Evolutionary conservation across 495 filamentous ascomycete species (phyloP), one percentile per base, ranked within the genome.

Genomic region (Lasiosphaeris hirsuta): DNA sequence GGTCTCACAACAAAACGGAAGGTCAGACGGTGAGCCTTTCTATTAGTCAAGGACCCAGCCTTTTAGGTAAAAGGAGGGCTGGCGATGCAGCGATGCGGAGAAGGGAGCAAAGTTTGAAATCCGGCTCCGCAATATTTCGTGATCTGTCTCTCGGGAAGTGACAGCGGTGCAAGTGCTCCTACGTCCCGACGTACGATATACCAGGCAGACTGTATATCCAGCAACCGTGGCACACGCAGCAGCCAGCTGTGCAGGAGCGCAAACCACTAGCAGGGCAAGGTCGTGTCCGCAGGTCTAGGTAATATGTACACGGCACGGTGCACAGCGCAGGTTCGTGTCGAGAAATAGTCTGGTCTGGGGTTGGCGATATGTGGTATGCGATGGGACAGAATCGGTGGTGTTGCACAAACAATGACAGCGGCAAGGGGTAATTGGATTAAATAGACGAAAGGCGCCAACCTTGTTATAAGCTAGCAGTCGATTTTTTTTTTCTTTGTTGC

Each of bases 61-160:
- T 71, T 62, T 78, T 79, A 78, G 75, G 77, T 78, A 78, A 79
- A 59, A 69, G 56, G 61, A 75, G 73, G 64, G 53, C 57, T 56
- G 61, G 59, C 63, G 67, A 62, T 56, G 61, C 69, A 63, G 56
- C 46, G 55, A 70, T 75, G 75, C 73, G 75, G 75, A 75, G 75
- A 75, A 78, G 56, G 23, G 40, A 23, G 43, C 43, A 15, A 41
- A 38, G 54, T 55, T 55, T 50, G 43, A 45, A 48, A 48, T 55
- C 44, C 44, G 60, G 63, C 59, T 62, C 59, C 57, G 60, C 61
- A 59, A 57, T 46, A n/a, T 36, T 30, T 60, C 58, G 57, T 57
- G 60, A 52, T 59, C 55, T 55, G 53, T 45, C 53, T 34, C 35
- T 36, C 49, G 34, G 43, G 23, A 30, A 30, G 23, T 30, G 23